A percentile compares a stretch with the other conserved stretches of the same genome.
These are phyloP conservation scores for Scedosporium dehoogii DNA, from an alignment of 2,329 filamentous ascomycete genomes.

Conservation along the genomic window DNA sequence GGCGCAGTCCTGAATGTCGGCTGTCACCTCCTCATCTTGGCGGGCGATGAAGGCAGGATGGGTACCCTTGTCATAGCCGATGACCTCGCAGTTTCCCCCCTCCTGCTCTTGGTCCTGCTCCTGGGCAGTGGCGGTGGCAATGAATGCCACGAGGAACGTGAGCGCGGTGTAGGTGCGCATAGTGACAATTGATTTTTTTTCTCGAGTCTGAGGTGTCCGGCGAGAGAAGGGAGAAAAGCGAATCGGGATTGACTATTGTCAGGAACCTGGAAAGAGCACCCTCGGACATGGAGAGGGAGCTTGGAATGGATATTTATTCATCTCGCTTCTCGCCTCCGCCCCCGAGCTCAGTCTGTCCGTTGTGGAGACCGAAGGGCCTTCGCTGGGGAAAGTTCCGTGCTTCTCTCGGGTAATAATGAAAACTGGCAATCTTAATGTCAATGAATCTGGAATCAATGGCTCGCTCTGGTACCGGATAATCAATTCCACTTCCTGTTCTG, in stretches of 20 bases:
- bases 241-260: neutral
- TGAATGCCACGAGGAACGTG: neutral
- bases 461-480: neutral
- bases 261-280: neutral
- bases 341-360: neutral
- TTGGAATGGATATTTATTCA: neutral
- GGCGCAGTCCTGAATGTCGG: conserved; percentile 7
- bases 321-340: neutral
- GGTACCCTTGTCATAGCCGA: conserved; percentile 7
- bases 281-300: neutral
- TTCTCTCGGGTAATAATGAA: neutral
- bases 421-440: neutral
- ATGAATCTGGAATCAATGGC: neutral
- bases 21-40: conserved; percentile 9
- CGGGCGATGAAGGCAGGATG: conserved; percentile 11
- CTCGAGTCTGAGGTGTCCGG: neutral
- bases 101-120: neutral
- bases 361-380: neutral
- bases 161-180: neutral
- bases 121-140: neutral
- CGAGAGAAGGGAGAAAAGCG: neutral
- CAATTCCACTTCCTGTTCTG: neutral
- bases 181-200: neutral
- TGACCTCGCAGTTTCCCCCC: neutral
- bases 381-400: neutral